Evolutionary conservation across 2,329 filamentous ascomycete species (phyloP).

Genomic region (Colletotrichum phormii): DNA sequence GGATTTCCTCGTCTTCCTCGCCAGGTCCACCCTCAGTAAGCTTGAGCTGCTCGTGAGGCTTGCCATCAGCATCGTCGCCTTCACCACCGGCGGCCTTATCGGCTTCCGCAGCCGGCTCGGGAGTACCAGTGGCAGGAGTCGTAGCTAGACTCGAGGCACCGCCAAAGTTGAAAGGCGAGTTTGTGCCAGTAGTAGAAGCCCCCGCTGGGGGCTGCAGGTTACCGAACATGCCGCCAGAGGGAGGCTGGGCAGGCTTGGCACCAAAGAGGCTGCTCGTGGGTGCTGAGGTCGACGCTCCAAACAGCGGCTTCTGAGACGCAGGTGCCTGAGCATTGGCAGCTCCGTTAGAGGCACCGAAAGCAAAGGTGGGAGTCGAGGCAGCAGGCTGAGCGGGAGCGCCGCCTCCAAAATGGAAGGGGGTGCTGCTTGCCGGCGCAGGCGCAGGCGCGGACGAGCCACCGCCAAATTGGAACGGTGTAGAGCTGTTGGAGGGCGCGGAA

Average conservation of each 20-base stretch:
- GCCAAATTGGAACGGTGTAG: conserved; percentile 54
- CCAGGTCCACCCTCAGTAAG: conserved; percentile 74
- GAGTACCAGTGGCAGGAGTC: conserved; percentile 69
- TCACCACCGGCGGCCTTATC: conserved; percentile 43
- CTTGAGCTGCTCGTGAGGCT: conserved; percentile 76
- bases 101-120: conserved; percentile 62
- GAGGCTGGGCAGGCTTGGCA: conserved; percentile 37
- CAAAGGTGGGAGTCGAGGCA: conserved; percentile 40
- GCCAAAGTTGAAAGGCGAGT: conserved; percentile 67
- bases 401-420: conserved; percentile 37
- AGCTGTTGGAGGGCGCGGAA: conserved; percentile 36
- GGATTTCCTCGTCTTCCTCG: conserved; percentile 77
- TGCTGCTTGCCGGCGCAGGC: conserved; percentile 31
- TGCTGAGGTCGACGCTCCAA: conserved; percentile 24
- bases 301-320: conserved; percentile 26
- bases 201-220: conserved; percentile 56
- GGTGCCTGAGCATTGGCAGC: conserved; percentile 18
- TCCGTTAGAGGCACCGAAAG: conserved; percentile 33
- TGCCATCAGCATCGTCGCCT: conserved; percentile 63
- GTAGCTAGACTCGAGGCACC: conserved; percentile 71
- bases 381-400: conserved; percentile 24
- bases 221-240: conserved; percentile 46
- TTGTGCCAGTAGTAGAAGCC: conserved; percentile 58
- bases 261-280: conserved; percentile 37
- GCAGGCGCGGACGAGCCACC: conserved; percentile 38